Evolutionary conservation across 2,329 filamentous ascomycete genomes (phyloP).

Genomic region (Neocucurbitaria cava): DNA sequence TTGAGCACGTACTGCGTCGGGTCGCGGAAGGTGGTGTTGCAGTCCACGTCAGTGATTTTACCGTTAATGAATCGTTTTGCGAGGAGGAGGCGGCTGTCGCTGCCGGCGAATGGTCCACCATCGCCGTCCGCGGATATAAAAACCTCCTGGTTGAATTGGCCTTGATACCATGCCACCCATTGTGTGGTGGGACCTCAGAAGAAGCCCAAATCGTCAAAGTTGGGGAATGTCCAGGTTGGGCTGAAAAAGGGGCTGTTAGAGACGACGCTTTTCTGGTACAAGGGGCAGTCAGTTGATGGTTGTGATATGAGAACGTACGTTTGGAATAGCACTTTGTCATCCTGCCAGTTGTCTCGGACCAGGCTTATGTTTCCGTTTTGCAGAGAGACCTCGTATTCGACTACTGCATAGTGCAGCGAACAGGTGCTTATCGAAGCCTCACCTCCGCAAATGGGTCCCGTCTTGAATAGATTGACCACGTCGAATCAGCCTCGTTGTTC

Average conservation of each 20-base stretch:
- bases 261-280: not conserved
- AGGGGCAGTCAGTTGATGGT: too few relatives aligned
- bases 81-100: not conserved
- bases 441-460: conserved; percentile 7
- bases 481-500: conserved; percentile 1
- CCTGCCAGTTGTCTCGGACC: conserved; percentile 4
- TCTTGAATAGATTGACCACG: conserved; percentile 7
- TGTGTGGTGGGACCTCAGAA: not conserved
- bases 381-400: conserved; percentile 6
- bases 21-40: conserved; percentile 11
- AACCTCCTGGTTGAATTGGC: not conserved
- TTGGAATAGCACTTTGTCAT: conserved; percentile 10
- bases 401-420: conserved; percentile 7
- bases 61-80: conserved; percentile 12
- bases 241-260: not conserved
- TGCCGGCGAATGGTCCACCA: not conserved
- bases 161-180: not conserved
- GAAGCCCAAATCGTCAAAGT: not conserved
- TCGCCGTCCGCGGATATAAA: not conserved
- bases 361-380: conserved; percentile 1
- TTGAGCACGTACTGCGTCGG: conserved; percentile 9
- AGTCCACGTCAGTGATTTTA: not conserved
- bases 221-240: not conserved
- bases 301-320: conserved; percentile 1
- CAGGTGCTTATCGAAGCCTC: conserved; percentile 5